Evolutionary conservation across 192 early-diverging fungal genomes (phyloP).

Genomic region (Backusella westeae): DNA sequence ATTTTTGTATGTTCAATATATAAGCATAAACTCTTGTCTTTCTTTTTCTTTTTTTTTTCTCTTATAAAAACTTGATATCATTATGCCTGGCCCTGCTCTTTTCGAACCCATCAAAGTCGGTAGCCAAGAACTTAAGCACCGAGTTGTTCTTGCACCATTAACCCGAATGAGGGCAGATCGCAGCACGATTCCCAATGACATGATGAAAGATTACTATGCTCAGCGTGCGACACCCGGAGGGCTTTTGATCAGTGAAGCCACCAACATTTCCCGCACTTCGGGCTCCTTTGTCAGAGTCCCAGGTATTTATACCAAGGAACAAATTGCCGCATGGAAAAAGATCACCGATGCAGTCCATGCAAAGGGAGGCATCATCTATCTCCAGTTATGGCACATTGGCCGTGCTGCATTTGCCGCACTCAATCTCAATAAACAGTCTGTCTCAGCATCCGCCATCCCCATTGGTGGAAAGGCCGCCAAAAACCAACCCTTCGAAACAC

Average conservation of each 20-base stretch:
- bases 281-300: conserved; percentile 21
- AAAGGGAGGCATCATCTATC: conserved; percentile 53
- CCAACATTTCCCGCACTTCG: conserved; percentile 1
- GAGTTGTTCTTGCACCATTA: conserved; percentile 20
- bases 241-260: conserved; percentile 4
- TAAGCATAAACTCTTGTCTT: background rate
- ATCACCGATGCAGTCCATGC: conserved; percentile 54
- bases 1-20: background rate
- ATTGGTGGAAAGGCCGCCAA: background rate
- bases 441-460: conserved; percentile 14
- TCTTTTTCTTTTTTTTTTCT: background rate
- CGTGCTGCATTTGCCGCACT: conserved; percentile 6
- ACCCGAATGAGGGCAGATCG: conserved; percentile 3
- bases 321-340: conserved; percentile 48
- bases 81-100: background rate
- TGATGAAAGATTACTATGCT: background rate
- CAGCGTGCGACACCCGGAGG: conserved; percentile 16
- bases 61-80: background rate
- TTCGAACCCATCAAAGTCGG: conserved; percentile 21
- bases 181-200: conserved; percentile 3
- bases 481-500: conserved; percentile 26
- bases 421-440: background rate
- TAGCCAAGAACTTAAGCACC: conserved; percentile 5
- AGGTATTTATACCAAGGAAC: conserved; percentile 36
- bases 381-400: conserved; percentile 51